Evolutionary conservation across 306 rosid species (phyloP).

Genomic region (Quercus aquifolioides): DNA sequence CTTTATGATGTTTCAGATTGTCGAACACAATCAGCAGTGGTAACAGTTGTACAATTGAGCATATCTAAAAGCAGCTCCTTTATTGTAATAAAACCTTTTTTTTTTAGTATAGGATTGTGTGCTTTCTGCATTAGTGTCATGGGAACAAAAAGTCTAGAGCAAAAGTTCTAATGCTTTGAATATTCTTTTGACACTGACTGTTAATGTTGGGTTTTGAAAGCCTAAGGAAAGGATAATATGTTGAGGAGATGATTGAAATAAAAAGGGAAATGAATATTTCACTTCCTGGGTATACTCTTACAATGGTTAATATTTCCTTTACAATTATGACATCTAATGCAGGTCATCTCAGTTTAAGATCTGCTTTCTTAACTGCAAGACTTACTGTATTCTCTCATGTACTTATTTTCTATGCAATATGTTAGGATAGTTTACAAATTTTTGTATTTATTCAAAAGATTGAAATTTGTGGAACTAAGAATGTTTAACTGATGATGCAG

Average conservation of each 20-base stretch:
- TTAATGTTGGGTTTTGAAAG: slow-evolving; percentile 13
- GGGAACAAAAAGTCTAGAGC: background rate
- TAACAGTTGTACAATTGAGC: background rate
- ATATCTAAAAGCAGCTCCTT: background rate
- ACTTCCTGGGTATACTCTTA: background rate
- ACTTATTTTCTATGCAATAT: background rate
- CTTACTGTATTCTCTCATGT: background rate
- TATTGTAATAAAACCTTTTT: too few species aligned
- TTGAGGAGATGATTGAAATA: background rate
- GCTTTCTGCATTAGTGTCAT: background rate
- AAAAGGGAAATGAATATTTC: slow-evolving; percentile 11
- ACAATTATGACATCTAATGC: background rate
- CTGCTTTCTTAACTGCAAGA: slow-evolving; percentile 1
- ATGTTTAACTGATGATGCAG: slow-evolving; percentile 48
- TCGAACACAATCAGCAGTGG: background rate
- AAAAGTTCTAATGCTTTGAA: background rate
- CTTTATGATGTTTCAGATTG: background rate
- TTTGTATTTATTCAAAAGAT: background rate
- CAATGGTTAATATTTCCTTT: slow-evolving; percentile 16
- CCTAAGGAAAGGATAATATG: slow-evolving; percentile 3
- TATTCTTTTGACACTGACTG: background rate
- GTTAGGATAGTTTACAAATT: background rate
- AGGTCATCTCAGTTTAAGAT: background rate
- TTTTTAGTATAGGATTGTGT: too few species aligned
- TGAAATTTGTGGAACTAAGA: slow-evolving; percentile 13